These are phyloP conservation scores for Blastomyces silverae DNA, from an alignment of 2,329 filamentous ascomycete genomes.

Conservation along the genomic window DNA sequence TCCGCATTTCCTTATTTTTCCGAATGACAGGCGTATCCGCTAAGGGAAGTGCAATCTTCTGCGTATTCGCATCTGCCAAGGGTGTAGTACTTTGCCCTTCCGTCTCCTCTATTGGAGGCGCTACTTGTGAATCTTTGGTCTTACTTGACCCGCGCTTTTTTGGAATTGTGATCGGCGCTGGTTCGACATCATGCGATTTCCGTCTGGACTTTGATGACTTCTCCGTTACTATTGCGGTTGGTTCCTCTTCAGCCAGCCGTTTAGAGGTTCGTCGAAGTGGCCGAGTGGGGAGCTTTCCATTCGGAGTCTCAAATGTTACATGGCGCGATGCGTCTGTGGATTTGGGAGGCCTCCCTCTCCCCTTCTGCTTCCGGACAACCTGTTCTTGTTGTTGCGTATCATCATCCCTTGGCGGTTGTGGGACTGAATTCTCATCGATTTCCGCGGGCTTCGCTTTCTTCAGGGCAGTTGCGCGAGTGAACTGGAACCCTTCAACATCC, in stretches of 20 bases:
- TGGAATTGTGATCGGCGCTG: constrained; percentile 21
- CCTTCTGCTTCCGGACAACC: constrained; percentile 26
- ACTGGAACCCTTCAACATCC: constrained; percentile 69
- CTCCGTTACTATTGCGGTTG: constrained; percentile 19
- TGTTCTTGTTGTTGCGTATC: constrained; percentile 28
- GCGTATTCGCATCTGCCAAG: neutral
- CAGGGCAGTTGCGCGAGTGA: constrained; percentile 61
- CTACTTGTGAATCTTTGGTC: neutral
- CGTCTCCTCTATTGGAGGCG: constrained; percentile 28
- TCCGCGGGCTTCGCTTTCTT: constrained; percentile 52
- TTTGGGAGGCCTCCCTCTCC: constrained; percentile 38
- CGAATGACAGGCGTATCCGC: constrained; percentile 90
- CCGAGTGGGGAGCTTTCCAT: constrained; percentile 22
- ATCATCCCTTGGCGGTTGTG: constrained; percentile 24
- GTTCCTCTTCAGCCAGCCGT: constrained; percentile 18
- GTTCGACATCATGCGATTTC: constrained; percentile 23
- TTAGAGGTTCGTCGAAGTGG: constrained; percentile 28
- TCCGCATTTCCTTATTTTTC: constrained; percentile 88
- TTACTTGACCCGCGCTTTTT: constrained; percentile 23
- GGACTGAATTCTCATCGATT: constrained; percentile 25
- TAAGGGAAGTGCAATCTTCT: constrained; percentile 74
- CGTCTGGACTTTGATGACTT: constrained; percentile 16
- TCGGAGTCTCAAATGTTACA: constrained; percentile 22
- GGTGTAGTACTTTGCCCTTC: constrained; percentile 37
- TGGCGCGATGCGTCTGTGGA: constrained; percentile 16